Base-by-base conservation (phyloP, 192 early-diverging fungal species). In the Coemansia sp. region DNA sequence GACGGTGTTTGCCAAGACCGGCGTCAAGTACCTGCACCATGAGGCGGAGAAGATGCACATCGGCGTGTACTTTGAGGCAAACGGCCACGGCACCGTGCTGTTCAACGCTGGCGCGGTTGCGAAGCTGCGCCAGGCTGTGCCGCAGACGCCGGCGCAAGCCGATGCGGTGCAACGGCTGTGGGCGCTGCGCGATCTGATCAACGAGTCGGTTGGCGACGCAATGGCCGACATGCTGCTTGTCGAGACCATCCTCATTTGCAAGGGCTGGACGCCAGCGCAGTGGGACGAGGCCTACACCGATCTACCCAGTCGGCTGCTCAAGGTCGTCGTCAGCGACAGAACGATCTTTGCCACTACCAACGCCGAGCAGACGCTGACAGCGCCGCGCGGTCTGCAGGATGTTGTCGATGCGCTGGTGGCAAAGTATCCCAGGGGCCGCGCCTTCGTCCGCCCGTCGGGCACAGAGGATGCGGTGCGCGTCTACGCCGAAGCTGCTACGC, bases 1-100 rank as follows among this genome's bases (percentile, higher is more conserved):
- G 32, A 96, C 97, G 15, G 90, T 94, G 20, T 97, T 95, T 81
- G 94, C 95, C 29, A 85, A 91, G 48, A 99, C 97, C 9, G 97
- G 97, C 64, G 97, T 99, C 63, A 99, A 99, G 88, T 90, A 99
- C 82, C 84, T 99, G 69, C 97, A 99, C 73, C 97, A 99, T 76
- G 95, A 95, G 66, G 97, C 97, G 33, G 89, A 93, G 75, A 90
- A 93, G 69, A 98, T 94, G 81, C 93, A 96, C 77, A 89, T 98
- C 66, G 97, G 97, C 73, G 95, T 98, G 42, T 99, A 99, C 86
- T 99, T 99, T 90, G 97, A 99, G 81, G 97, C 97, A 45, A 99
- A 99, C 67, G 97, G 97, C 61, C 97, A 99, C 75, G 97, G 97
- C 58, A 99, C 97, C 19, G 91, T 98, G 50, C 84, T 99, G 64